phyloP scores from a whole-genome alignment of 768 basidiomycete species.

The Lentinula aciculospora region DNA sequence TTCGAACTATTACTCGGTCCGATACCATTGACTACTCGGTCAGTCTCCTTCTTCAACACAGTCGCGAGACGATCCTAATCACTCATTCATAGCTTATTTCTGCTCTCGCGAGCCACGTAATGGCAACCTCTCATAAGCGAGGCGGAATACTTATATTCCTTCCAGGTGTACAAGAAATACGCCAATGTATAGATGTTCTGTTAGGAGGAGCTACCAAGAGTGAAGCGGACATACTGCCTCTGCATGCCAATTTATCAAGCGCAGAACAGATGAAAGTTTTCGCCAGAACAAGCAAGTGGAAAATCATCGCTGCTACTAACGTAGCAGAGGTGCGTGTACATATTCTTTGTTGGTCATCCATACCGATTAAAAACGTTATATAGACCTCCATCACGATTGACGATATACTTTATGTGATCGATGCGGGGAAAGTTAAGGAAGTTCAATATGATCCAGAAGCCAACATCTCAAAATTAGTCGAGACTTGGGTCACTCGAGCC shows the following conservation, averaged over 20 bases:
- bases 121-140: slow-evolving; percentile 34
- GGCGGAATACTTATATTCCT: slow-evolving; percentile 85
- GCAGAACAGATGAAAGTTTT: slow-evolving; percentile 84
- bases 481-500: slow-evolving; percentile 74
- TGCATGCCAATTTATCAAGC: slow-evolving; percentile 85
- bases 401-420: slow-evolving; percentile 81
- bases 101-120: slow-evolving; percentile 58
- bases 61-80: neutral
- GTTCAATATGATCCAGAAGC: slow-evolving; percentile 65
- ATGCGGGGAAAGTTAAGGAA: slow-evolving; percentile 84
- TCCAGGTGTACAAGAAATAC: slow-evolving; percentile 87
- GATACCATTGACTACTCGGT: slow-evolving; percentile 75
- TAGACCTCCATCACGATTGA: slow-evolving; percentile 91
- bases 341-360: neutral
- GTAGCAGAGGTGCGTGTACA: slow-evolving; percentile 67
- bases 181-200: slow-evolving; percentile 65
- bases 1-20: slow-evolving; percentile 56
- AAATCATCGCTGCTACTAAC: slow-evolving; percentile 87
- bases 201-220: slow-evolving; percentile 25
- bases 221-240: slow-evolving; percentile 56
- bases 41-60: slow-evolving; percentile 1
- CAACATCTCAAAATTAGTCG: slow-evolving; percentile 70
- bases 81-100: slow-evolving; percentile 50
- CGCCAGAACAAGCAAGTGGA: slow-evolving; percentile 55
- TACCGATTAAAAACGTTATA: slow-evolving; percentile 5